phyloP scores from a whole-genome alignment of 2,329 filamentous ascomycete genomes.

The Alternaria sp. region DNA sequence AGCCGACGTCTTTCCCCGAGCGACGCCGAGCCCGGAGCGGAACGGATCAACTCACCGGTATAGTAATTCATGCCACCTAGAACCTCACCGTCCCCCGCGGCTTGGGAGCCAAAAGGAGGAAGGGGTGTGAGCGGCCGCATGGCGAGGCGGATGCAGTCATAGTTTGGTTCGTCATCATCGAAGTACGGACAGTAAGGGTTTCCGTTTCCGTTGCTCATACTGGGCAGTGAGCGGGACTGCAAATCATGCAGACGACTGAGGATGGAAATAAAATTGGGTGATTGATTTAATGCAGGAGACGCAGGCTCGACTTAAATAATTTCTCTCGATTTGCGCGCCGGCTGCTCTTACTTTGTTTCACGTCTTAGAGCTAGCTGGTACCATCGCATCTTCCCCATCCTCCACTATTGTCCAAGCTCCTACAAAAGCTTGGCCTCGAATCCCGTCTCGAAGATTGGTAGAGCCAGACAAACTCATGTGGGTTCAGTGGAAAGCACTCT shows the following conservation, averaged over 20 bases:
- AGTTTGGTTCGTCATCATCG: neutral
- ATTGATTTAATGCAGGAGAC: neutral
- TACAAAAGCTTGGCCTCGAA: too few species aligned
- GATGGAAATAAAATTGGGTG: neutral
- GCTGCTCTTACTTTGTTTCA: too few species aligned
- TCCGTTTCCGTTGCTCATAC: neutral
- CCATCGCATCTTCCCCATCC: too few species aligned
- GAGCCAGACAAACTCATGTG: neutral
- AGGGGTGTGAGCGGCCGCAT: too few species aligned
- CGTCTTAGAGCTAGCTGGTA: too few species aligned
- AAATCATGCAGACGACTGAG: neutral
- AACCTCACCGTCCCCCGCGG: too few species aligned
- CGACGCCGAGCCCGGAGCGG: conserved; percentile 33
- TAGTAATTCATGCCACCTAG: neutral
- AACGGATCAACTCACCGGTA: conserved; percentile 11
- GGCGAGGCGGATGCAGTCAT: neutral
- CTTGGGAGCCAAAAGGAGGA: neutral
- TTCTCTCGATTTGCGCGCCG: too few species aligned
- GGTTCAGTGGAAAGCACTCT: neutral
- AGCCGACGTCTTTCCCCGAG: conserved; percentile 17
- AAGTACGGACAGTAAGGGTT: neutral
- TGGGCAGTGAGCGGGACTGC: neutral
- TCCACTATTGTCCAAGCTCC: too few species aligned
- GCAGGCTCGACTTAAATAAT: too few species aligned
- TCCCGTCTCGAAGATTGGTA: too few species aligned